Evolutionary conservation across 768 basidiomycete species (phyloP).

Genomic region (Psilocybe azurescens): DNA sequence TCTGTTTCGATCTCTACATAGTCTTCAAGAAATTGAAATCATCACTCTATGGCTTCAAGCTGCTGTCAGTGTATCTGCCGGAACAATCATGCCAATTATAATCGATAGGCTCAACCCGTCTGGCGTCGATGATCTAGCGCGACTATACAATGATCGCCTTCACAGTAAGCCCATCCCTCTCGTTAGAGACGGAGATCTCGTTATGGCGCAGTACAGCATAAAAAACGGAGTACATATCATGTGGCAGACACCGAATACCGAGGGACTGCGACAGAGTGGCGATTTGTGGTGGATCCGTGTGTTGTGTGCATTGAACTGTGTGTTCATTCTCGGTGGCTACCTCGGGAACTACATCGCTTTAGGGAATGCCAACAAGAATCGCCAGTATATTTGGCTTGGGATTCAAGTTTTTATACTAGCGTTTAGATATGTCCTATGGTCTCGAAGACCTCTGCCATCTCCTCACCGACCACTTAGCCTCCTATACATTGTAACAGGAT

Average conservation of each 20-base stretch:
- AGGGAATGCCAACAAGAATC: not conserved
- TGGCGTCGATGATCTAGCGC: not conserved
- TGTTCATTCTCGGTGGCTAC: not conserved
- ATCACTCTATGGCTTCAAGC: not conserved
- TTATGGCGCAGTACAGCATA: not conserved
- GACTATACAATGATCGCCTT: not conserved
- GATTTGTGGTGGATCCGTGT: conserved; percentile 3
- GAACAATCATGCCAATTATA: not conserved
- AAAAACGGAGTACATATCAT: not conserved
- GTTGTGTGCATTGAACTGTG: not conserved
- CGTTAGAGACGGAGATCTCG: conserved; percentile 1
- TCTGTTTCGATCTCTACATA: not conserved
- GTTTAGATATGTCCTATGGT: not conserved
- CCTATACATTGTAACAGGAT: conserved; percentile 3
- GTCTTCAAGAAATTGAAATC: not conserved
- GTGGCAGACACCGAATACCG: not conserved
- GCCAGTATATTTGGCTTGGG: not conserved
- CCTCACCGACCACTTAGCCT: not conserved
- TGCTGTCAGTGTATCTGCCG: not conserved
- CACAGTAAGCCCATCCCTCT: not conserved
- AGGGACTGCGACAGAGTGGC: not conserved
- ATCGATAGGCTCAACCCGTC: not conserved
- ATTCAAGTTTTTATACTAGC: not conserved
- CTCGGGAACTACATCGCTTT: conserved; percentile 1
- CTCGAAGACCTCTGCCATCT: not conserved